phyloP scores from a whole-genome alignment of 1,139 yeast species.

The Candida pseudoviswanathii region DNA sequence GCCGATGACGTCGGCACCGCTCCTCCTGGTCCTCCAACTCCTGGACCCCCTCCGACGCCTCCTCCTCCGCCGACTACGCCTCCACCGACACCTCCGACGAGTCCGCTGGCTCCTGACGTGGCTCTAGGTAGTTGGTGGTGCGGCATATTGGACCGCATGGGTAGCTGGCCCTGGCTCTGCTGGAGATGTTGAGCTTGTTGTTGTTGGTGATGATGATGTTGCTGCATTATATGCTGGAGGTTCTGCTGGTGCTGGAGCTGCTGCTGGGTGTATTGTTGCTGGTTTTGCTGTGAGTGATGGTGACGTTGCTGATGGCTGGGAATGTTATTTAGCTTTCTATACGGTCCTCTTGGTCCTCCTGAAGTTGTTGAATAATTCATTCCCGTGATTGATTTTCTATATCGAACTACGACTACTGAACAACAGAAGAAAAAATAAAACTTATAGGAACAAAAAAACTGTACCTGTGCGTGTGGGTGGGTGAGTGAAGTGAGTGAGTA shows the following conservation, averaged over 20 bases:
- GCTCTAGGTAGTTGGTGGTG: conserved; percentile 7
- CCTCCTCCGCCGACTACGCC: background rate
- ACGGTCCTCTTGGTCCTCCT: conserved; percentile 6
- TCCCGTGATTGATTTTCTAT: background rate
- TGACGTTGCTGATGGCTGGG: conserved; percentile 2
- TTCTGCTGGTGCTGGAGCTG: background rate
- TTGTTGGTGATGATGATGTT: conserved; percentile 10
- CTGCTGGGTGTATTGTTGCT: background rate
- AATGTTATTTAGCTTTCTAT: conserved; percentile 12
- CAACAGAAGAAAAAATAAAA: conserved; percentile 3
- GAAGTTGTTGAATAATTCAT: conserved; percentile 13
- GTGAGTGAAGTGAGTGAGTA: background rate
- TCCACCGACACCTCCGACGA: background rate
- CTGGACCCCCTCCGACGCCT: background rate
- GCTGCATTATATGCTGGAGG: conserved; percentile 5
- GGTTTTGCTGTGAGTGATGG: background rate
- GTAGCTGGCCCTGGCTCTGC: conserved; percentile 5
- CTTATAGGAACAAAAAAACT: background rate
- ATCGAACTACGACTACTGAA: background rate
- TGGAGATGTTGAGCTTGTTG: conserved; percentile 9
- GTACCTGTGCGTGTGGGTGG: background rate
- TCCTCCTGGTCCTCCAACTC: background rate
- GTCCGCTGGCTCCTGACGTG: conserved; percentile 5
- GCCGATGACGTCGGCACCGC: conserved; percentile 3
- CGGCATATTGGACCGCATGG: conserved; percentile 7